Percentiles rank a stretch among this genome's conserved stretches.
These are phyloP conservation scores for Echium plantagineum DNA, from an alignment of 257 asterid genomes.

Conservation along the genomic window DNA sequence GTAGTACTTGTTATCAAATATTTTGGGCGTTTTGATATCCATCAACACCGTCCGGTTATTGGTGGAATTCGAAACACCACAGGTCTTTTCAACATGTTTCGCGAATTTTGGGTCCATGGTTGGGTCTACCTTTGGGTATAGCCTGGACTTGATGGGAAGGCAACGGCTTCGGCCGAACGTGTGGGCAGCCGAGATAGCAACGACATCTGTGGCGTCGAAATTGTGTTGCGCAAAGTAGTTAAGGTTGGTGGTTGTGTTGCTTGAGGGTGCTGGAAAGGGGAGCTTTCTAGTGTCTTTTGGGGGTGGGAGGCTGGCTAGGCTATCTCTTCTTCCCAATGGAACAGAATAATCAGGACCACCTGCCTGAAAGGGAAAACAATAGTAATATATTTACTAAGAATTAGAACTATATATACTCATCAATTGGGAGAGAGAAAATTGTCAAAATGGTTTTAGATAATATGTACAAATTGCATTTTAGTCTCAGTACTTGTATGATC, in stretches of 20 bases:
- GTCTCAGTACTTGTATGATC: no score
- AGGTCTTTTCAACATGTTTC: slow-evolving; percentile 20
- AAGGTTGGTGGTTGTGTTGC: slow-evolving; percentile 39
- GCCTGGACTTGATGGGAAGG: slow-evolving; percentile 42
- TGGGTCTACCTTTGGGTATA: slow-evolving; percentile 59
- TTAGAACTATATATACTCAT: no score
- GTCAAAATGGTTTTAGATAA: no score
- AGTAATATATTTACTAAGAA: neutral
- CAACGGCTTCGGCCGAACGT: slow-evolving; percentile 68
- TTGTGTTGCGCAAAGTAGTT: slow-evolving; percentile 32
- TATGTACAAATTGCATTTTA: no score
- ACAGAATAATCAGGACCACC: slow-evolving; percentile 53
- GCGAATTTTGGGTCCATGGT: slow-evolving; percentile 46
- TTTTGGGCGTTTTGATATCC: slow-evolving; percentile 43
- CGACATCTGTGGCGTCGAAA: slow-evolving; percentile 47
- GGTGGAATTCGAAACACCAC: slow-evolving; percentile 33
- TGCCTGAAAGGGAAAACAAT: slow-evolving; percentile 19
- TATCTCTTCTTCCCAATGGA: slow-evolving; percentile 58
- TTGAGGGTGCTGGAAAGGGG: slow-evolving; percentile 50
- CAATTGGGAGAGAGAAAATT: no score
- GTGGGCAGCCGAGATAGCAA: slow-evolving; percentile 78
- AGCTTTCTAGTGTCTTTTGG: slow-evolving; percentile 24
- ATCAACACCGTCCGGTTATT: slow-evolving; percentile 31
- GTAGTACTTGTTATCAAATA: slow-evolving; percentile 53
- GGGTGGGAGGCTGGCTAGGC: slow-evolving; percentile 27